These are phyloP conservation scores for Kalanchoe fedtschenkoi DNA, from an alignment of 164 flowering plant genomes.

Conservation along the genomic window DNA sequence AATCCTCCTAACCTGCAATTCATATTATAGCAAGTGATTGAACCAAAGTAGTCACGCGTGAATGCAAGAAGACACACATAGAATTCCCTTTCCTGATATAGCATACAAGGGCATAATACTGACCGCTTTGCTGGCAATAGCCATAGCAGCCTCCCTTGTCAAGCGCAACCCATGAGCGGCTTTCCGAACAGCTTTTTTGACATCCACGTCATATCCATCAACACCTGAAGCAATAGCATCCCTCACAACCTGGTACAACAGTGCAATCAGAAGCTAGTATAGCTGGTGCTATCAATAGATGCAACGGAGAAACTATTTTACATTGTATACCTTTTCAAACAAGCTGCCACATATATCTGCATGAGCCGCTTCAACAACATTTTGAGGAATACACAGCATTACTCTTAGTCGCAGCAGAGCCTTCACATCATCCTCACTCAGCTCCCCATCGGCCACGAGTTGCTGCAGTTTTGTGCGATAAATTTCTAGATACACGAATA, in stretches of 20 bases:
- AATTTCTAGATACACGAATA: constrained; percentile 42
- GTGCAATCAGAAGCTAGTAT: neutral
- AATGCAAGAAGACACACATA: neutral
- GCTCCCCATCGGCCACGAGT: constrained; percentile 64
- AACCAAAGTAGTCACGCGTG: neutral
- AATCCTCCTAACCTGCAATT: constrained; percentile 56
- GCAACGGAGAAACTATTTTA: neutral
- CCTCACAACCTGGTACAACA: constrained; percentile 53
- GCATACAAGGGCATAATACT: constrained; percentile 19
- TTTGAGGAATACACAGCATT: constrained; percentile 88
- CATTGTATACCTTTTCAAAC: constrained; percentile 79
- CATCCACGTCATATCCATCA: constrained; percentile 76
- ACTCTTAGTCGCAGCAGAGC: constrained; percentile 62
- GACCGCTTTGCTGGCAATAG: constrained; percentile 88
- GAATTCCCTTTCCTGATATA: neutral
- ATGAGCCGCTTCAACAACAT: constrained; percentile 83
- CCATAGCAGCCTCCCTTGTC: constrained; percentile 77
- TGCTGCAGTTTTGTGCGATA: constrained; percentile 90
- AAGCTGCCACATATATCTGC: constrained; percentile 86
- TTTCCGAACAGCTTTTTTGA: constrained; percentile 56
- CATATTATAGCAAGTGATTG: neutral
- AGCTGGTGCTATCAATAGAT: neutral
- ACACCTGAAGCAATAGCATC: constrained; percentile 78
- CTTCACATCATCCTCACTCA: constrained; percentile 69
- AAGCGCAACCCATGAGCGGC: constrained; percentile 90